Evolutionary conservation across 768 basidiomycete species (phyloP).

Genomic region (Candolleomyces aberdarensis): DNA sequence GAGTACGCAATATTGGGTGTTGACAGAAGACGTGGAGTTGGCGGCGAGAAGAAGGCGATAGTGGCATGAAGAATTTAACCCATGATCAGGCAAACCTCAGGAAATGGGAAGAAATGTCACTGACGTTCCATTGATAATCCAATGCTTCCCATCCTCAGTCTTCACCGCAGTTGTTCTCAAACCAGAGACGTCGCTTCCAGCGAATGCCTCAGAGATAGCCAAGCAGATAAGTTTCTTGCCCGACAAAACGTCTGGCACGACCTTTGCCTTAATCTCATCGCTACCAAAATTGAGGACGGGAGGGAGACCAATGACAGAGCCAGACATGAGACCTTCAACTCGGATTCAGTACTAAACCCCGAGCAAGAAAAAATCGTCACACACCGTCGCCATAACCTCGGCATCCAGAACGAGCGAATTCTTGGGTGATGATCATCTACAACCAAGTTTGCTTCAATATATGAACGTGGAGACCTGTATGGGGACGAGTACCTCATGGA

Average conservation of each 20-base stretch:
- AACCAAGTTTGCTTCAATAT: not conserved
- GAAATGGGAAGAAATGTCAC: constrained; percentile 10
- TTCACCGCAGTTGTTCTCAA: constrained; percentile 71
- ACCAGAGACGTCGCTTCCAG: constrained; percentile 79
- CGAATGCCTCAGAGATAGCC: constrained; percentile 87
- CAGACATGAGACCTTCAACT: constrained; percentile 53
- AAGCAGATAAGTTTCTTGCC: constrained; percentile 80
- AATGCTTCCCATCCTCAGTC: constrained; percentile 75
- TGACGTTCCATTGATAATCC: constrained; percentile 70
- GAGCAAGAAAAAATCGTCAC: constrained; percentile 2
- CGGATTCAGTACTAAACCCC: not conserved
- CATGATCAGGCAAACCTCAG: not conserved
- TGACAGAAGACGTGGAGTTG: not conserved
- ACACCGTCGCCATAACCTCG: constrained; percentile 80
- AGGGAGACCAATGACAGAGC: constrained; percentile 80
- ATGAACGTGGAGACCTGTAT: not conserved
- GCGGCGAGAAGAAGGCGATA: not conserved
- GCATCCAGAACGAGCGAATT: constrained; percentile 62
- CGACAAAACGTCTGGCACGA: constrained; percentile 63
- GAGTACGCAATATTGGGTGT: not conserved
- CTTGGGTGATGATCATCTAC: constrained; percentile 76
- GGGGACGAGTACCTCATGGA: constrained; percentile 59
- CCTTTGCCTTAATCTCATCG: constrained; percentile 48
- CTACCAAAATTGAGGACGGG: constrained; percentile 82
- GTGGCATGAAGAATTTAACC: not conserved